Percentiles rank a stretch among this genome's conserved stretches.
Conservation (phyloP, 2,329 filamentous ascomycete species). For the Dothiorella sarmentorum region DNA sequence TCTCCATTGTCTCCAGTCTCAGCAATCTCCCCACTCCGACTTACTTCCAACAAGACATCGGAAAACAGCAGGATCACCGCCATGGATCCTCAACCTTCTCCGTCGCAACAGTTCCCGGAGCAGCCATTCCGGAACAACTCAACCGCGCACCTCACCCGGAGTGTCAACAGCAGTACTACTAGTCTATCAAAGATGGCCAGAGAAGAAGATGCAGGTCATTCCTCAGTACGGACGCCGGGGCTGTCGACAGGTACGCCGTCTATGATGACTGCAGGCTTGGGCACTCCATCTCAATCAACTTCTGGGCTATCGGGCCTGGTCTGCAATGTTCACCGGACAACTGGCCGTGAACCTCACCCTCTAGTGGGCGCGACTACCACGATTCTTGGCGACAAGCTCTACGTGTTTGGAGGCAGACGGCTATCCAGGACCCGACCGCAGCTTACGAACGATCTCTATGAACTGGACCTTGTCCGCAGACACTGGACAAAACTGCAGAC, state of each 20-base stretch:
- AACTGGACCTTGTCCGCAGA: conserved; percentile 82
- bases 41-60: conserved; percentile 41
- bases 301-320: conserved; percentile 64
- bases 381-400: conserved; percentile 90
- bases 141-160: conserved; percentile 35
- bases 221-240: conserved; percentile 22
- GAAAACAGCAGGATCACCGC: conserved; percentile 45
- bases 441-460: conserved; percentile 86
- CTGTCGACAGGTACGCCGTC: conserved; percentile 19
- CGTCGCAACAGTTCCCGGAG: conserved; percentile 39
- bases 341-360: conserved; percentile 84
- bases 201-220: conserved; percentile 49
- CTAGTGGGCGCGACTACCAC: conserved; percentile 94
- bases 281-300: conserved; percentile 44
- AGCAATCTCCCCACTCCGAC: conserved; percentile 34
- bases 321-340: conserved; percentile 74
- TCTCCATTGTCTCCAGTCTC: conserved; percentile 22
- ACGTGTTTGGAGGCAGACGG: conserved; percentile 90
- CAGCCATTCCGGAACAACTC: conserved; percentile 32
- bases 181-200: conserved; percentile 40
- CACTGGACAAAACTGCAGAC: conserved; percentile 92
- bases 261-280: conserved; percentile 35
- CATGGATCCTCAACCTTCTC: conserved; percentile 46
- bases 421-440: conserved; percentile 80
- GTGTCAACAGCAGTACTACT: conserved; percentile 45